Percentiles rank a stretch among this genome's conserved stretches.
phyloP scores from a whole-genome alignment of 148 eudicot genomes.

The Heliosperma pusillum region DNA sequence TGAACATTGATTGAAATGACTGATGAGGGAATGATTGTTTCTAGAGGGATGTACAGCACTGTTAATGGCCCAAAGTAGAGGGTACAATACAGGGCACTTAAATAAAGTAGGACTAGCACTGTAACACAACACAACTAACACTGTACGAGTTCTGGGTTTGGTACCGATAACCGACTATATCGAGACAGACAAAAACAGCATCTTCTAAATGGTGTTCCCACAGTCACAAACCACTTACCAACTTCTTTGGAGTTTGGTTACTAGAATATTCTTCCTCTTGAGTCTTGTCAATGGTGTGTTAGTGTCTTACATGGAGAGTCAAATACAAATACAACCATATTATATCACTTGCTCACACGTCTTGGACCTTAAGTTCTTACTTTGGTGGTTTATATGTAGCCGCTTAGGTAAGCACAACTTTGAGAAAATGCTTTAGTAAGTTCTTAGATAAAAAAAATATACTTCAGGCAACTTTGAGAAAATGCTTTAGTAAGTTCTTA shows the following conservation, averaged over 20 bases:
- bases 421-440: background rate
- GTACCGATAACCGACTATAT: background rate
- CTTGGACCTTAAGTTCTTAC: no score
- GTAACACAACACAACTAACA: no score
- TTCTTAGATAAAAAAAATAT: background rate
- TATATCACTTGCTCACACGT: no score
- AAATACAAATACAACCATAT: background rate
- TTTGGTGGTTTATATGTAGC: no score
- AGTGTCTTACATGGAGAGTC: background rate
- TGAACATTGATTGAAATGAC: background rate
- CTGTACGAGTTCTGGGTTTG: background rate
- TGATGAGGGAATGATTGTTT: background rate
- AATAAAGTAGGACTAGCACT: background rate
- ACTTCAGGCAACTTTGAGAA: background rate
- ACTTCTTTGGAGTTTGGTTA: background rate
- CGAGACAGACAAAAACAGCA: no score
- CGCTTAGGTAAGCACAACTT: background rate
- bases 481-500: background rate
- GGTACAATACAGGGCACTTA: background rate
- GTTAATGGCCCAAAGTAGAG: background rate
- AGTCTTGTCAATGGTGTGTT: background rate
- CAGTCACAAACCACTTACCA: background rate
- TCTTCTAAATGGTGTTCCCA: background rate
- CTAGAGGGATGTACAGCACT: background rate
- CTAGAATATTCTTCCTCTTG: background rate